Evolutionary conservation across 129 eudicot genomes (phyloP).

Genomic region (Helichrysum umbraculigerum): DNA sequence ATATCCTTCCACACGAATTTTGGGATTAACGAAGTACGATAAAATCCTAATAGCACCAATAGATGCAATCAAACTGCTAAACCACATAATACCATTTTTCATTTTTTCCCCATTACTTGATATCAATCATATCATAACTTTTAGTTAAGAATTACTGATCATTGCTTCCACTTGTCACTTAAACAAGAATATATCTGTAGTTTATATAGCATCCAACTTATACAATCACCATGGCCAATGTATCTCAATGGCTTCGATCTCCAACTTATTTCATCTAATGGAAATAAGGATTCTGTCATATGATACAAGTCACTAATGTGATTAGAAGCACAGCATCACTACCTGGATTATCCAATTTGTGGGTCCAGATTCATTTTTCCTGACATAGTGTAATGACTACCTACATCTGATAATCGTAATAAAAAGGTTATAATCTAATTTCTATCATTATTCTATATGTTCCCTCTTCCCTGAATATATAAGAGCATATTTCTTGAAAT

Average conservation of each 20-base stretch:
- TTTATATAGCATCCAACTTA: not conserved
- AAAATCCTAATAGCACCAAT: not conserved
- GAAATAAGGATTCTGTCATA: not conserved
- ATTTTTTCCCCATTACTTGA: not conserved
- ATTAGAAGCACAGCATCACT: not conserved
- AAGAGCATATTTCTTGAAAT: slow-evolving; percentile 30
- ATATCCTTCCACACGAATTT: not conserved
- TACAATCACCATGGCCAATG: not conserved
- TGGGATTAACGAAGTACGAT: not conserved
- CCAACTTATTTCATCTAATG: not conserved
- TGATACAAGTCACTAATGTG: not conserved
- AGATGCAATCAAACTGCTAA: not conserved
- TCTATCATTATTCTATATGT: slow-evolving; percentile 30
- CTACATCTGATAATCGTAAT: not conserved
- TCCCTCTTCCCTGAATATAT: slow-evolving; percentile 32
- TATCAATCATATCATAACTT: not conserved
- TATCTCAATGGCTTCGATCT: not conserved
- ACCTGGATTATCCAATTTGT: not conserved
- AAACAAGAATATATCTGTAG: not conserved
- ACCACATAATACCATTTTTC: slow-evolving; percentile 9
- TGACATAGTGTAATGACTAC: not conserved
- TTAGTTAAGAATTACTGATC: not conserved
- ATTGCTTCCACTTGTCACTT: slow-evolving; percentile 5
- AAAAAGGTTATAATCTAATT: slow-evolving; percentile 33
- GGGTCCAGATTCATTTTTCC: not conserved